phyloP scores from a whole-genome alignment of 805 yeast genomes.

The Sungouiella blattae region DNA sequence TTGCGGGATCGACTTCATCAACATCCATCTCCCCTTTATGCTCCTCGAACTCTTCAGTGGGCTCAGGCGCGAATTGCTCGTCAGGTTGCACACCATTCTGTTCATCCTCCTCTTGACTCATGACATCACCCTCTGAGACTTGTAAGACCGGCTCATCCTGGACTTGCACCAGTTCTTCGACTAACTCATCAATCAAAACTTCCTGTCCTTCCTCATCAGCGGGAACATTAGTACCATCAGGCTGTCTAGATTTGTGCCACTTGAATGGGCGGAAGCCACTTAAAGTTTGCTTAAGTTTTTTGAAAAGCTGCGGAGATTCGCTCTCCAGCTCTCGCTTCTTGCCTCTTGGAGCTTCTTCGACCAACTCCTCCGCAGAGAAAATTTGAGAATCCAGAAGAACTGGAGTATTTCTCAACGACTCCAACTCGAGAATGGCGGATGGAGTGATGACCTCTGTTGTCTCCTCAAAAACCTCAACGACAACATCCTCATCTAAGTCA shows the following conservation, averaged over 20 bases:
- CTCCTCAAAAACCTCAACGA: conserved; percentile 9
- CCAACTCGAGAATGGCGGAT: conserved; percentile 10
- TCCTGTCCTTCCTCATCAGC: no score
- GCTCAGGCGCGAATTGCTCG: no score
- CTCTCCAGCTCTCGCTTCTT: neutral
- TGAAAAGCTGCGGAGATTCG: conserved; percentile 7
- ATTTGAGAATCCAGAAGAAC: neutral
- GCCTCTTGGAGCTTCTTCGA: neutral
- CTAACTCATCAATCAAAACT: no score
- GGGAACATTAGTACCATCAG: no score
- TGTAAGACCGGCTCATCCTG: no score
- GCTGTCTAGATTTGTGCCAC: conserved; percentile 6
- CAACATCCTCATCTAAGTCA: conserved; percentile 3
- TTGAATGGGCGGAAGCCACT: conserved; percentile 9
- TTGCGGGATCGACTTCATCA: no score
- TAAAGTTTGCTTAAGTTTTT: conserved; percentile 6
- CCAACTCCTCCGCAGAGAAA: neutral
- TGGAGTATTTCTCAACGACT: conserved; percentile 8
- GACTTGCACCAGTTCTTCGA: no score
- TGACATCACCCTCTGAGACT: no score
- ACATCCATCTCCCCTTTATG: no score
- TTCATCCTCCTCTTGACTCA: no score
- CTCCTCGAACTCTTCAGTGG: no score
- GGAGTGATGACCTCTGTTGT: conserved; percentile 7
- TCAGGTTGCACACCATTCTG: no score